Evolutionary conservation across 805 yeast genomes (phyloP).

Genomic region (Cyberlindnera lachancei): DNA sequence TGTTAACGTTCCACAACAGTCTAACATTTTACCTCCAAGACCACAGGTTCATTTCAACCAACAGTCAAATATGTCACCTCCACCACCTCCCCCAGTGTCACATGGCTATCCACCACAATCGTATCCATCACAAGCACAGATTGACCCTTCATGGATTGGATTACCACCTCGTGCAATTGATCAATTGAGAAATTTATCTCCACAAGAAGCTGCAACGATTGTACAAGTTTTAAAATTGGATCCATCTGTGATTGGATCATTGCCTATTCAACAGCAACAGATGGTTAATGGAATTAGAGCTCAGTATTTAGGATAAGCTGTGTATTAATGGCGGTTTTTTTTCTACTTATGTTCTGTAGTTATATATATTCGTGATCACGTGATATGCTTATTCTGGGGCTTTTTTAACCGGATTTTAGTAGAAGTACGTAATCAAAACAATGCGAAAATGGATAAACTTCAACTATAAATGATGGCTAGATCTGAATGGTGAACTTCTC

Average conservation of each 20-base stretch:
- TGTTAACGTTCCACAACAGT: conserved; percentile 8
- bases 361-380: too few relatives aligned
- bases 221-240: conserved; percentile 40
- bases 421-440: too few relatives aligned
- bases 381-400: too few relatives aligned
- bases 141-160: conserved; percentile 38
- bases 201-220: conserved; percentile 50
- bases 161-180: conserved; percentile 41
- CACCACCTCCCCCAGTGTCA: too few relatives aligned
- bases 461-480: too few relatives aligned
- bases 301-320: neutral
- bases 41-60: neutral
- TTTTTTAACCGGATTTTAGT: too few relatives aligned
- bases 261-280: conserved; percentile 11
- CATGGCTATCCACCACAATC: conserved; percentile 11
- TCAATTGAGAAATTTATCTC: conserved; percentile 44
- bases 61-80: neutral
- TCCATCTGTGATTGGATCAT: conserved; percentile 19
- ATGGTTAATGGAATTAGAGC: conserved; percentile 5
- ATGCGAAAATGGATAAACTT: too few relatives aligned
- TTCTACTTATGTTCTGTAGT: too few relatives aligned
- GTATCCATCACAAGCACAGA: conserved; percentile 13
- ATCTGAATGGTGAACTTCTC: too few relatives aligned
- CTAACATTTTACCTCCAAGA: too few relatives aligned
- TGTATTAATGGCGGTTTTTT: too few relatives aligned